Conservation (phyloP, 495 filamentous ascomycete species). For the Talaromyces thailandensis region DNA sequence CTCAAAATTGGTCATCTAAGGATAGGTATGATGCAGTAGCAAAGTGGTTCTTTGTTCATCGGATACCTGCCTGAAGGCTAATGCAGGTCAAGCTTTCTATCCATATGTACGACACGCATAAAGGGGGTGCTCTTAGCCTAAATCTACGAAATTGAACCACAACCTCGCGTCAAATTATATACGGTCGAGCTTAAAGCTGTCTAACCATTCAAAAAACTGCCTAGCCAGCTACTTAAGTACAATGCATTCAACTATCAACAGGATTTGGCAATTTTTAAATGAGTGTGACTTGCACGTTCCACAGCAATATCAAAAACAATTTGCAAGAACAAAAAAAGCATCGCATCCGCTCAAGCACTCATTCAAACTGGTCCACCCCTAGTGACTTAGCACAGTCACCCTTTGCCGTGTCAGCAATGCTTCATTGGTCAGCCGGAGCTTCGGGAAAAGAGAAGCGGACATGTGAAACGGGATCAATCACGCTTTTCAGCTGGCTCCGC, state of each 20-base stretch:
- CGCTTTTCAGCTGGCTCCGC: neutral
- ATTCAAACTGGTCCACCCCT: neutral
- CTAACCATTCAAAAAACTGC: neutral
- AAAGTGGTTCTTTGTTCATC: neutral
- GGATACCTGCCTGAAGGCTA: neutral
- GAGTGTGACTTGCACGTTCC: neutral
- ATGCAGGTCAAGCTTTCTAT: neutral
- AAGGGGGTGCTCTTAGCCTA: neutral
- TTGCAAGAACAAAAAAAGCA: neutral
- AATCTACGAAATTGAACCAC: neutral
- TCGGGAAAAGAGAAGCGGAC: neutral
- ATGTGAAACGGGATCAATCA: neutral
- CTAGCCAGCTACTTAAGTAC: neutral
- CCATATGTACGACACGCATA: neutral
- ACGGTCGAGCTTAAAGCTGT: neutral
- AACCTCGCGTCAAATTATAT: neutral
- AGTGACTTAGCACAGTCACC: neutral
- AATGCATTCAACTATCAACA: neutral
- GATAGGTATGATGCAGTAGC: neutral
- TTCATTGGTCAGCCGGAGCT: neutral
- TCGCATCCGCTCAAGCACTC: neutral
- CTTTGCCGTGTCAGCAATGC: neutral
- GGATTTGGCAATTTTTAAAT: neutral
- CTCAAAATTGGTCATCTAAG: neutral
- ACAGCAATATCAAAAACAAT: neutral